Conservation (phyloP, 2,329 filamentous ascomycete genomes). For the Fusarium caatingaense region DNA sequence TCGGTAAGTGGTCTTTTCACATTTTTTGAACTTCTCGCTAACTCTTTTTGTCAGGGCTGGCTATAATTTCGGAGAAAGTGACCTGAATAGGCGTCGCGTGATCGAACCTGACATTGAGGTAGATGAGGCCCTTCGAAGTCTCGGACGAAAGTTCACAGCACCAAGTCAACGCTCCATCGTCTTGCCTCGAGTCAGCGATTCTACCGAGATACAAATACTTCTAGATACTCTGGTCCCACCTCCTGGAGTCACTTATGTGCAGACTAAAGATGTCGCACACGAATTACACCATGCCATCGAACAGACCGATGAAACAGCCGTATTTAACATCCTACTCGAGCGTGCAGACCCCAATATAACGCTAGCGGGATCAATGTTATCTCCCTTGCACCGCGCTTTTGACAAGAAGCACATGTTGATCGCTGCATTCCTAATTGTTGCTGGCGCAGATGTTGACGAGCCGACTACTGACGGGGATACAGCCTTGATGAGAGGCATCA, state of each 20-base stretch:
- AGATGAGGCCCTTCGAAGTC: constrained; percentile 42
- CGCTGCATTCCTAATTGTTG: constrained; percentile 45
- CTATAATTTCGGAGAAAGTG: constrained; percentile 40
- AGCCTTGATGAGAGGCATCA: constrained; percentile 45
- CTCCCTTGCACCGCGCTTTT: constrained; percentile 45
- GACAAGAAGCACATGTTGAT: constrained; percentile 44
- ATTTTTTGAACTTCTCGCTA: neutral
- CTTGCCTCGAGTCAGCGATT: constrained; percentile 45
- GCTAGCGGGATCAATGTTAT: constrained; percentile 44
- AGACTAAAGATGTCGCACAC: constrained; percentile 37
- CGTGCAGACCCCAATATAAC: constrained; percentile 45
- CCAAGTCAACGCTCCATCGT: constrained; percentile 41
- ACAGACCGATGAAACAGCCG: constrained; percentile 39
- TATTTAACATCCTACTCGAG: constrained; percentile 42
- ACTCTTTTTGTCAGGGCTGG: constrained; percentile 23
- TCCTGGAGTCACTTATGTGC: constrained; percentile 37
- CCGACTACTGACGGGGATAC: constrained; percentile 45
- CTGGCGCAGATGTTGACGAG: constrained; percentile 45
- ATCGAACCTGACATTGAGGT: constrained; percentile 44
- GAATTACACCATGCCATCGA: constrained; percentile 44
- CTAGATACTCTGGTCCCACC: constrained; percentile 45
- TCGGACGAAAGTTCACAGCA: constrained; percentile 41
- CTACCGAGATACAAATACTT: constrained; percentile 45
- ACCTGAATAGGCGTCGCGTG: constrained; percentile 42
- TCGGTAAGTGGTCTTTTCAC: constrained; percentile 19